phyloP scores from a whole-genome alignment of 495 filamentous ascomycete genomes.

The Xylaria curta region DNA sequence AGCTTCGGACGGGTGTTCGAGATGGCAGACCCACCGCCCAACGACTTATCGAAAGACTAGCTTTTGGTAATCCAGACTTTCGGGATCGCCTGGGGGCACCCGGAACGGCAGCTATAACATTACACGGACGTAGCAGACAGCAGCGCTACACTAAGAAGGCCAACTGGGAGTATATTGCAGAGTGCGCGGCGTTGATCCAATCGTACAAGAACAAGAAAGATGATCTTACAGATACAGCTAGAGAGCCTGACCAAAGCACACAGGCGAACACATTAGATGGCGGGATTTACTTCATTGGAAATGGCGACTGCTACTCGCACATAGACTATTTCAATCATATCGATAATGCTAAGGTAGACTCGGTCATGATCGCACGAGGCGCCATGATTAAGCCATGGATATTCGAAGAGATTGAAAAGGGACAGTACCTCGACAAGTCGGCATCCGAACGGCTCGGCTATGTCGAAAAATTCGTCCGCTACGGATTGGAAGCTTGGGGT shows the following conservation, averaged over 20 bases:
- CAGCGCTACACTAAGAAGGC: slow-evolving; percentile 90
- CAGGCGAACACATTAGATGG: slow-evolving; percentile 60
- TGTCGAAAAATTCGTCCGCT: slow-evolving; percentile 85
- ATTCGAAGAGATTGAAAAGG: slow-evolving; percentile 91
- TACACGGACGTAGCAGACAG: slow-evolving; percentile 91
- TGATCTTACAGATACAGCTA: slow-evolving; percentile 72
- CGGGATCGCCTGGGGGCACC: slow-evolving; percentile 66
- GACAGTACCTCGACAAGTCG: slow-evolving; percentile 94
- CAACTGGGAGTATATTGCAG: slow-evolving; percentile 92
- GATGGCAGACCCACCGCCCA: slow-evolving; percentile 79
- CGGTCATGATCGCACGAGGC: slow-evolving; percentile 89
- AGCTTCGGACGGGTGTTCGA: slow-evolving; percentile 90
- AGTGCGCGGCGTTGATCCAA: slow-evolving; percentile 85
- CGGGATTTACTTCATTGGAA: slow-evolving; percentile 87
- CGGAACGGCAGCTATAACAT: slow-evolving; percentile 89
- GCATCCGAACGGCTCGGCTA: slow-evolving; percentile 84
- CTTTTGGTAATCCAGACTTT: slow-evolving; percentile 75
- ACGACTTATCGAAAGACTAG: slow-evolving; percentile 81
- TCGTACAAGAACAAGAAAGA: slow-evolving; percentile 70
- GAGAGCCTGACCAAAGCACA: slow-evolving; percentile 72
- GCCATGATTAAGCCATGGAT: slow-evolving; percentile 97
- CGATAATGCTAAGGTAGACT: slow-evolving; percentile 76
- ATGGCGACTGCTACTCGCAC: slow-evolving; percentile 95
- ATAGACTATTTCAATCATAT: slow-evolving; percentile 83
- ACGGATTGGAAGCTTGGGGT: slow-evolving; percentile 93